Base-by-base conservation (phyloP, 2,329 filamentous ascomycete genomes). In the Lecanoromycetidae sp. region DNA sequence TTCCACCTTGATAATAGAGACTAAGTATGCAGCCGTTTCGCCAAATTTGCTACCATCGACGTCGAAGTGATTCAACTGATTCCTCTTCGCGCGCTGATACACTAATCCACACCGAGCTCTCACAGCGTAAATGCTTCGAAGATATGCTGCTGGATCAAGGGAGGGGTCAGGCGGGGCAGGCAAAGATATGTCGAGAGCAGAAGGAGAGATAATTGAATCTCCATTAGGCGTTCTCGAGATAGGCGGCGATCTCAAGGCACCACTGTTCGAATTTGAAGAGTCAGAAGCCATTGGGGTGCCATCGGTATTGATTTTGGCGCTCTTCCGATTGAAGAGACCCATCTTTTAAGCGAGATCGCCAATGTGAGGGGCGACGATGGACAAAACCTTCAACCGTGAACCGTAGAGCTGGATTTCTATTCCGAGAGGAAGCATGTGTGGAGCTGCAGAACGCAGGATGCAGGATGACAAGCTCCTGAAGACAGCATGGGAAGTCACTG, bases 1-100 rank as follows among this genome's bases (percentile, higher is more conserved):
- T 33, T 72, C 55, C 69, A 88, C 87, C 82, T 93, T 94, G 70
- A 95, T 94, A 54, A 95, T 90, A 33, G 84, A 81, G n/a, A 90
- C 81, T 8, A 94, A 84, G 62, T 94, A 94, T 36, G 76, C 76
- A 12, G 88, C 86, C 1, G 90, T 90, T 54, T 90, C 84, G 37
- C 73, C 66, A 62, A 94, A 90, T 65, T 90, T 93, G 66, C 66
- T 67, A 73, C 88, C 79, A 64, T 95, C 88, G 39, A 94, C 87
- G 54, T 85, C 82, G 58, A 95, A 95, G 63, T 95, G 88, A 56
- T 76, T 77, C 52, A 94, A 74, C 56, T 84, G 73, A 60, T 94
- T 86, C 55, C 72, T 74, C 58, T 84, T 72, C 8, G 87, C 86
- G 69, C 84, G 88, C 53, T 84, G 76, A 51, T 85, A 74, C 44